phyloP scores from a whole-genome alignment of 805 yeast genomes.

The Cyberlindnera japonica region DNA sequence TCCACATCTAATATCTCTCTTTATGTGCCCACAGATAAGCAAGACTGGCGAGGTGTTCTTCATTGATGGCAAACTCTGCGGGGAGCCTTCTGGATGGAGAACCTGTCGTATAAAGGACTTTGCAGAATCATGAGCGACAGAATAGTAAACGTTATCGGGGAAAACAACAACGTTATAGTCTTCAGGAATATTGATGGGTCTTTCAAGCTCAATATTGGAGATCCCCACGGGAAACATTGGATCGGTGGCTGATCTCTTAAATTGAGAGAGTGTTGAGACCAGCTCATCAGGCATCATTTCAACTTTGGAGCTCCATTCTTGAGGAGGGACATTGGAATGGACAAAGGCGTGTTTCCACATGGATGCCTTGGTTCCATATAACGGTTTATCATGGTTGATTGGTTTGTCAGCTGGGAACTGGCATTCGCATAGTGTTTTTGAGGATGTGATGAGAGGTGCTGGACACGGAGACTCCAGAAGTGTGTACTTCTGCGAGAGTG shows the following conservation, averaged over 20 bases:
- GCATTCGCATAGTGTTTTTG: conserved; percentile 45
- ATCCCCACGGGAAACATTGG: conserved; percentile 49
- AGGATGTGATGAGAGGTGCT: conserved; percentile 13
- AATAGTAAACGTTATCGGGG: conserved; percentile 49
- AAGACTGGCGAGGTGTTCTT: conserved; percentile 28
- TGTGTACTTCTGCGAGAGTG: conserved; percentile 18
- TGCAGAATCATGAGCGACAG: conserved; percentile 14
- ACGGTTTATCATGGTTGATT: conserved; percentile 36
- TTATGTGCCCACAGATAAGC: conserved; percentile 62
- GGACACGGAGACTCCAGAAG: conserved; percentile 18
- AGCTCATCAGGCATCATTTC: conserved; percentile 46
- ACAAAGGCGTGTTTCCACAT: conserved; percentile 57
- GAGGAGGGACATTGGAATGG: conserved; percentile 40
- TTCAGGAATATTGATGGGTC: conserved; percentile 3
- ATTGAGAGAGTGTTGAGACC: conserved; percentile 35
- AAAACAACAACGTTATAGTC: conserved; percentile 38
- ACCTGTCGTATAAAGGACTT: conserved; percentile 39
- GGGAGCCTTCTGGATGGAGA: conserved; percentile 34
- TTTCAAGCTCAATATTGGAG: conserved; percentile 39
- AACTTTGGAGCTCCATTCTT: conserved; percentile 40
- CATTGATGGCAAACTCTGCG: conserved; percentile 23
- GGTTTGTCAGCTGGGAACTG: conserved; percentile 41
- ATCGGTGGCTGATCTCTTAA: conserved; percentile 34
- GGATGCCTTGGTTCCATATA: conserved; percentile 45
- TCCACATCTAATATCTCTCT: conserved; percentile 68